These are phyloP conservation scores for Curvularia sp. DNA, from an alignment of 2,329 filamentous ascomycete species.

Conservation along the genomic window DNA sequence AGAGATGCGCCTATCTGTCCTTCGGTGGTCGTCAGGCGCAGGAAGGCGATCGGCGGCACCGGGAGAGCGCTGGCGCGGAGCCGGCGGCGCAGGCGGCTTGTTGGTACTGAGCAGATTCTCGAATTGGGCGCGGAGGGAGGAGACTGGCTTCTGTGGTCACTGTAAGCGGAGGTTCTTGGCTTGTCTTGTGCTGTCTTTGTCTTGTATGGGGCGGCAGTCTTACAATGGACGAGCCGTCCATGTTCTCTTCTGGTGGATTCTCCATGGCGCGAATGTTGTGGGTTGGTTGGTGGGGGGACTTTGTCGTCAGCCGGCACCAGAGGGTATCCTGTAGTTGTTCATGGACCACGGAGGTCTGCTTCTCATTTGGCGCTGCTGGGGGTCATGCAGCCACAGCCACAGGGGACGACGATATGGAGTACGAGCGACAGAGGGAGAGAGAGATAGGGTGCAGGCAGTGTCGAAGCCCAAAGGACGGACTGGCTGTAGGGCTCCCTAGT, in stretches of 20 bases:
- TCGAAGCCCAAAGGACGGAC: constrained; percentile 1
- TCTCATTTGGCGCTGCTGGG: constrained; percentile 43
- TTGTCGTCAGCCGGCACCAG: constrained; percentile 47
- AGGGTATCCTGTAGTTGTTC: constrained; percentile 41
- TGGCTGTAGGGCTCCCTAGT: constrained; percentile 20
- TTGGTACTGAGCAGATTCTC: constrained; percentile 71
- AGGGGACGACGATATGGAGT: not conserved
- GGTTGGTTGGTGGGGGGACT: constrained; percentile 1
- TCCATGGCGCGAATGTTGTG: constrained; percentile 42
- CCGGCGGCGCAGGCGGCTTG: constrained; percentile 33
- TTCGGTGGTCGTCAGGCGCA: constrained; percentile 38
- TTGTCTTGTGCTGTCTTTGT: not conserved
- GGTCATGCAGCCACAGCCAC: constrained; percentile 29
- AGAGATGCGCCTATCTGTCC: constrained; percentile 49
- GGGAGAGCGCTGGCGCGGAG: constrained; percentile 40
- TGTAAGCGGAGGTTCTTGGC: constrained; percentile 22
- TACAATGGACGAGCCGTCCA: constrained; percentile 79
- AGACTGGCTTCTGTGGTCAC: constrained; percentile 73
- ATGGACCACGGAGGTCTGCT: constrained; percentile 38
- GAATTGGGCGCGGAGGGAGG: constrained; percentile 80
- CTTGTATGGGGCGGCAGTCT: constrained; percentile 39
- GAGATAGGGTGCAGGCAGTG: constrained; percentile 1
- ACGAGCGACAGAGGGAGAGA: constrained; percentile 11
- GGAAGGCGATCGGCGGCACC: constrained; percentile 44
- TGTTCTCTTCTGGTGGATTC: constrained; percentile 60